Evolutionary conservation across 352 stramenopile genomes (phyloP), one percentile per base, ranked within the genome.

Genomic region (Pythium plurisporium): DNA sequence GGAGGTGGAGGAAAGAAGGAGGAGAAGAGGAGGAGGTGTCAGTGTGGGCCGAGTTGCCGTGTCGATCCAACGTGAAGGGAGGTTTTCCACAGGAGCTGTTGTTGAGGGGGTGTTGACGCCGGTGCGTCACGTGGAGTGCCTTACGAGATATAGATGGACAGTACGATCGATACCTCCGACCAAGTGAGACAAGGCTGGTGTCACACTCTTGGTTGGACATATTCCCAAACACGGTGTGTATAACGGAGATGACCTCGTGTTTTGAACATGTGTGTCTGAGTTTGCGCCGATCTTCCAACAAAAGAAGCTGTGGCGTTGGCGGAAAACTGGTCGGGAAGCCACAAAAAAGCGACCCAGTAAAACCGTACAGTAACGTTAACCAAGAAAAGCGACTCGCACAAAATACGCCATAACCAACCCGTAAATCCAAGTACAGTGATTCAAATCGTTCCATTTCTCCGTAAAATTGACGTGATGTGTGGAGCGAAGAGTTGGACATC

Each of bases 101-200:
- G n/a, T 14, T 46, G 7, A 30, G 7, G 49, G 38, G 27, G 26
- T 23, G 20, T 37, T 45, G 49, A 57, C 49, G n/a, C 2, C 37
- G 3, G 49, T 19, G 49, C 49, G 49, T 57, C 49, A 57, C 26
- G 5, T 3, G 8, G 36, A 11, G 26, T 37, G 34, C 9, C 49
- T 57, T 57, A 57, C 48, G 37, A 57, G 36, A 57, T 48, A 19
- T 5, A 0, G 12, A 11, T 30, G 20, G 4, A 40, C 26, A 46
- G 49, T 57, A 57, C 34, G 19, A n/a, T n/a, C n/a, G n/a, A n/a
- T n/a, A n/a, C n/a, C n/a, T n/a, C n/a, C n/a, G n/a, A n/a, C n/a
- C 20, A n/a, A 48, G 37, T 48, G 49, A 57, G 48, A 56, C 48
- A 56, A 38, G 34, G 25, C 43, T 12, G n/a, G n/a, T n/a, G n/a